Evolutionary conservation across 306 rosid species (phyloP).

Genomic region (Castanospermum australe): DNA sequence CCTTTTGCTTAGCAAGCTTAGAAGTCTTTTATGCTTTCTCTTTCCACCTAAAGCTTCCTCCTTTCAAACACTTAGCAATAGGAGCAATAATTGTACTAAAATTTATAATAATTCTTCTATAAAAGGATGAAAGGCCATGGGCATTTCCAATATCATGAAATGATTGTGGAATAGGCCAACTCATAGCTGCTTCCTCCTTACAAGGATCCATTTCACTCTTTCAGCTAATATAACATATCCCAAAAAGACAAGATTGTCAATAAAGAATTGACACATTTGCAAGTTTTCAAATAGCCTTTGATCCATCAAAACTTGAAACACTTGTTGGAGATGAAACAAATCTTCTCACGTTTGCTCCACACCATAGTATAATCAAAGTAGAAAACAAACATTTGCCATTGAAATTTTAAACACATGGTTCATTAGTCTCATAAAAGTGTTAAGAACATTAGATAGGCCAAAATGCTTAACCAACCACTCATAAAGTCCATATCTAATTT

Average conservation of each 20-base stretch:
- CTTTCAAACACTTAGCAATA: not conserved
- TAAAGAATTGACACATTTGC: not conserved
- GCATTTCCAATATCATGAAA: not conserved
- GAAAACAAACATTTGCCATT: no score
- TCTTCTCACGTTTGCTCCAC: not conserved
- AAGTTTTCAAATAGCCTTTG: not conserved
- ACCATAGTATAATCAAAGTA: no score
- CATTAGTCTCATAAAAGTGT: no score
- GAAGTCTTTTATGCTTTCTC: not conserved
- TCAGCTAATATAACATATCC: not conserved
- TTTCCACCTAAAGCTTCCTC: no score
- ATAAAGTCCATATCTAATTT: no score
- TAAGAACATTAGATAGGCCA: no score
- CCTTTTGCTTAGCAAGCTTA: not conserved
- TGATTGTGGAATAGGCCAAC: not conserved
- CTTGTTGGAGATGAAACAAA: not conserved
- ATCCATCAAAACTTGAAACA: not conserved
- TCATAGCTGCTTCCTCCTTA: not conserved
- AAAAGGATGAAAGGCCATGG: not conserved
- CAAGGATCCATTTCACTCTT: not conserved
- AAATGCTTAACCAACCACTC: no score
- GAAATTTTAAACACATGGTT: no score
- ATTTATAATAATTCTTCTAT: not conserved
- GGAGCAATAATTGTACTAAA: not conserved
- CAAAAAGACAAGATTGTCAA: not conserved